Evolutionary conservation across 768 basidiomycete genomes (phyloP).

Genomic region (Grammothele lineata): DNA sequence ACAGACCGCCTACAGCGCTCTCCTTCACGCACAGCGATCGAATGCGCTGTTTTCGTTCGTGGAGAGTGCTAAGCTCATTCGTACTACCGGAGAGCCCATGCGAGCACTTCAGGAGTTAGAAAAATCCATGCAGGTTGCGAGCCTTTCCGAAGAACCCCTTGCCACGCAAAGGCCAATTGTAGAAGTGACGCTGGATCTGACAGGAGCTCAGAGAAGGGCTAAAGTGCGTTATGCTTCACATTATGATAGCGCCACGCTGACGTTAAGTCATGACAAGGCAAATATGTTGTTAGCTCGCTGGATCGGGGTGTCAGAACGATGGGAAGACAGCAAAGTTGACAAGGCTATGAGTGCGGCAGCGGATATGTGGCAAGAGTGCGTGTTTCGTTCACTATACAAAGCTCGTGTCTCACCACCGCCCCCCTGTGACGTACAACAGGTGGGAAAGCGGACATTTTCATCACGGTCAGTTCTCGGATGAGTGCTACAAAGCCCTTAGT

Average conservation of each 20-base stretch:
- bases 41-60: slow-evolving; percentile 76
- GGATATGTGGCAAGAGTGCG: slow-evolving; percentile 46
- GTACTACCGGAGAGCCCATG: slow-evolving; percentile 72
- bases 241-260: background rate
- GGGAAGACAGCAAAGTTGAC: slow-evolving; percentile 59
- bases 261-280: slow-evolving; percentile 42
- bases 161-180: no score
- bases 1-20: slow-evolving; percentile 96
- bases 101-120: slow-evolving; percentile 87
- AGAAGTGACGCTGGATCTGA: slow-evolving; percentile 2
- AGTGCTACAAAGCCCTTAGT: slow-evolving; percentile 57
- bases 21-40: slow-evolving; percentile 80
- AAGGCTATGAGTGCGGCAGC: slow-evolving; percentile 52
- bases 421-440: slow-evolving; percentile 31
- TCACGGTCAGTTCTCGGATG: slow-evolving; percentile 85
- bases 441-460: slow-evolving; percentile 88
- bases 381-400: background rate
- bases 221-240: slow-evolving; percentile 8
- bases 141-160: slow-evolving; percentile 2
- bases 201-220: slow-evolving; percentile 2
- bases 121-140: slow-evolving; percentile 50
- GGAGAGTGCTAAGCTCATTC: slow-evolving; percentile 85
- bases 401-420: no score
- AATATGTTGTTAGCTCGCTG: slow-evolving; percentile 82
- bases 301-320: slow-evolving; percentile 89